Evolutionary conservation across 1,139 yeast genomes (phyloP), one percentile per base, ranked within the genome.

Genomic region (Kodamaea sp.): DNA sequence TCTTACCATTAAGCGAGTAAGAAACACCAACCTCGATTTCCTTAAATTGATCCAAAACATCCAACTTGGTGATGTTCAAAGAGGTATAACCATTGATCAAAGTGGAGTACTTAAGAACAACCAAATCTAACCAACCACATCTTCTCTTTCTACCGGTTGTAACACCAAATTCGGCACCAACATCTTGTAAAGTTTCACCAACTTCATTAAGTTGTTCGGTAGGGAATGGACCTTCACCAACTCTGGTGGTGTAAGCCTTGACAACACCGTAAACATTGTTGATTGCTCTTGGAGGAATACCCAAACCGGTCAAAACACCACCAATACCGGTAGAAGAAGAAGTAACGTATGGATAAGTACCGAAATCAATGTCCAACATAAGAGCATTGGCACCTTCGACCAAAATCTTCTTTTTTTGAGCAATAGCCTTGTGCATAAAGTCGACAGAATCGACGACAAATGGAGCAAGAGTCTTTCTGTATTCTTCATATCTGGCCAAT

Each of bases 201-300:
- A 72, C 78, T 31, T 71, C 81, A 63, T 92, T 89, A 62, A 90
- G 77, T 64, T 90, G 97, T 68, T 92, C 99, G 42, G 97, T 84
- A 47, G 99, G 97, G 85, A 92, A 92, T 28, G 99, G 98, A 47
- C 99, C 99, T 58, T 89, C 97, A 56, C 99, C 99, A 42, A 92
- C 99, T 67, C 99, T 82, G 31, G 98, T 92, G 36, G 98, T 94
- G 67, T 92, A 92, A 34, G 98, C 98, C 73, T 92, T 92, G 40
- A 90, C 97, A 32, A 92, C 98, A 64, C 99, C 99, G 60, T 84
- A 88, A 35, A 89, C 73, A 60, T 88, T 83, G 40, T 73, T 77
- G 54, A 92, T 84, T 49, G 81, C 70, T 50, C 70, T 78, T 52
- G 98, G 98, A 27, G 98, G 97, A 44, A 92, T 66, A 54, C 97